phyloP scores from a whole-genome alignment of 2,329 filamentous ascomycete species.

The Aureobasidium sp. region DNA sequence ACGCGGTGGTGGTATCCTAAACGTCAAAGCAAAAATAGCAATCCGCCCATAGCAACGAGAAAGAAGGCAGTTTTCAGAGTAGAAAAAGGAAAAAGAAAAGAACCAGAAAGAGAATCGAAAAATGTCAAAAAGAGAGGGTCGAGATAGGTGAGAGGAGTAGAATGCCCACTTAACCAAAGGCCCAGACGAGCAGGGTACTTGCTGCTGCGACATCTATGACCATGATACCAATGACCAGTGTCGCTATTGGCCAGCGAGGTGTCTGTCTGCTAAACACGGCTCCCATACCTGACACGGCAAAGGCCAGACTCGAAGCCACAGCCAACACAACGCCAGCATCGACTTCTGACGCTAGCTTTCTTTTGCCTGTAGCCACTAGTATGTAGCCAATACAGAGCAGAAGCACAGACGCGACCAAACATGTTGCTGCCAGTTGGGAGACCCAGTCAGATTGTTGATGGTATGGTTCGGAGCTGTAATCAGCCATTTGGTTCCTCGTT shows the following conservation, averaged over 20 bases:
- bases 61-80: not conserved
- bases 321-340: constrained; percentile 65
- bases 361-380: constrained; percentile 59
- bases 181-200: constrained; percentile 45
- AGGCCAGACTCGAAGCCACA: constrained; percentile 57
- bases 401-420: constrained; percentile 51
- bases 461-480: constrained; percentile 5
- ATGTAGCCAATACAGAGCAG: constrained; percentile 58
- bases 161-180: constrained; percentile 24
- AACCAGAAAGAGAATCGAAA: not conserved
- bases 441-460: constrained; percentile 13
- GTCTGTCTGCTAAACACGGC: constrained; percentile 48
- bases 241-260: constrained; percentile 36
- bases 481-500: not conserved
- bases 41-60: not conserved
- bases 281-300: constrained; percentile 53
- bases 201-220: constrained; percentile 41
- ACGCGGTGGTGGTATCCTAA: constrained; percentile 5
- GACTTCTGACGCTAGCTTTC: constrained; percentile 61
- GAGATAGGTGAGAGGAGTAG: not conserved
- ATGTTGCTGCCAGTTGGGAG: constrained; percentile 37
- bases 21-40: not conserved
- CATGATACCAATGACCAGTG: constrained; percentile 40
- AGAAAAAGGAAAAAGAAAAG: not conserved
- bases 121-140: not conserved